These are phyloP conservation scores for Pseudonitzschia multistriata DNA, from an alignment of 108 stramenopile genomes.

Conservation along the genomic window DNA sequence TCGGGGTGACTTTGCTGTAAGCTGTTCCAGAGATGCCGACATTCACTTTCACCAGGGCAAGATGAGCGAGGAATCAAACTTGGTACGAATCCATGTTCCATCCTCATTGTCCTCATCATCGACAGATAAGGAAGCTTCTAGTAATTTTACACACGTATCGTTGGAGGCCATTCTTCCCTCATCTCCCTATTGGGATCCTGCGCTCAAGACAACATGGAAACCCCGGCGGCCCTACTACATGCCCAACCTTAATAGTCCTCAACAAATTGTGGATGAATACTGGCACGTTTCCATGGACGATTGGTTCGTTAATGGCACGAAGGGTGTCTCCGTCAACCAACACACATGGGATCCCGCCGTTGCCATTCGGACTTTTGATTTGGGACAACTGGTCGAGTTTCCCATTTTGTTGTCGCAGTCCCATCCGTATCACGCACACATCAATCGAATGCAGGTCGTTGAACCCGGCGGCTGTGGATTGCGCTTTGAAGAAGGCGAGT, in stretches of 20 bases:
- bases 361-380: conserved; percentile 25
- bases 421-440: conserved; percentile 51
- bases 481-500: conserved; percentile 46
- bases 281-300: conserved; percentile 29
- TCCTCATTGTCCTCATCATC: neutral
- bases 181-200: conserved; percentile 17
- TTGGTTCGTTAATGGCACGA: conserved; percentile 13
- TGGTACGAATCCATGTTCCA: conserved; percentile 12
- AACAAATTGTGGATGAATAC: conserved; percentile 2
- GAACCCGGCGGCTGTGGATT: conserved; percentile 39
- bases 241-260: conserved; percentile 8
- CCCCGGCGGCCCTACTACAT: conserved; percentile 34
- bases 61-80: neutral
- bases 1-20: conserved; percentile 43
- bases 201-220: conserved; percentile 7
- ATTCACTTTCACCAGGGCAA: conserved; percentile 27
- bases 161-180: neutral
- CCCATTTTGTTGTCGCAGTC: conserved; percentile 14
- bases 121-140: neutral
- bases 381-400: conserved; percentile 39
- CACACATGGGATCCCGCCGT: conserved; percentile 16
- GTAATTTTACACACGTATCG: neutral
- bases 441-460: conserved; percentile 51
- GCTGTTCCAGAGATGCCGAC: conserved; percentile 21
- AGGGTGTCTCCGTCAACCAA: conserved; percentile 29